Conservation (phyloP, 1,284 basidiomycete genomes). For the Ustilago trichophora region DNA sequence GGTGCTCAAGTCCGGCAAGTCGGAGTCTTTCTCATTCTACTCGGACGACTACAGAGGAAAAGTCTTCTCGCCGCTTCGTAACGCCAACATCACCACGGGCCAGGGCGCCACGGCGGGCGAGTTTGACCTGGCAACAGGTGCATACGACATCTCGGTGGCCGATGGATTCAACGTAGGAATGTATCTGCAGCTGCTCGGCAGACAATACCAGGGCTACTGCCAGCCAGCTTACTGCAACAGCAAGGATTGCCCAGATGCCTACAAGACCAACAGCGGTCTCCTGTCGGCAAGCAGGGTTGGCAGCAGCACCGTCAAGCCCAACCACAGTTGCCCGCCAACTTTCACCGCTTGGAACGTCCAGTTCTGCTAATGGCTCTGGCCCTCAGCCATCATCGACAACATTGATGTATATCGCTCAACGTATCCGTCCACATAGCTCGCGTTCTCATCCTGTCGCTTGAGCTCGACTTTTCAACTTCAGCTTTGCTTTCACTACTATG, state of each 20-base stretch:
- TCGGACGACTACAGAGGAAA: conserved; percentile 41
- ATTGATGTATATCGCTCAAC: too few species aligned
- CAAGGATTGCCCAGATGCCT: conserved; percentile 32
- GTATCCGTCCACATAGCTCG: too few species aligned
- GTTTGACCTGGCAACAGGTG: conserved; percentile 20
- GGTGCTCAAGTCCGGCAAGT: conserved; percentile 21
- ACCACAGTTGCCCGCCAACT: conserved; percentile 38
- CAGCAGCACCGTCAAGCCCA: conserved; percentile 26
- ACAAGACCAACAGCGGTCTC: conserved; percentile 28
- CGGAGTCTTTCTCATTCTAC: conserved; percentile 27
- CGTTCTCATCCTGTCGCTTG: background rate
- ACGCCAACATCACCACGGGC: conserved; percentile 25
- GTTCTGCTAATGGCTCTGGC: conserved; percentile 30
- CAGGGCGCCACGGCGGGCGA: conserved; percentile 40
- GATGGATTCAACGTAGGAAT: conserved; percentile 41
- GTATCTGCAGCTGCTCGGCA: conserved; percentile 25
- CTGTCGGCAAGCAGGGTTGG: conserved; percentile 18
- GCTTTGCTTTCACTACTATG: background rate
- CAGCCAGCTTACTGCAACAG: conserved; percentile 25
- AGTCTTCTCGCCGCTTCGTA: conserved; percentile 38
- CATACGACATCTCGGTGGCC: conserved; percentile 44
- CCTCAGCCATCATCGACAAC: too few species aligned
- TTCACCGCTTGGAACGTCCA: conserved; percentile 41
- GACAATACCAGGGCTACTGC: conserved; percentile 31
- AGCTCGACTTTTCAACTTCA: background rate